Conservation (phyloP, 495 filamentous ascomycete genomes). For the Extremus antarcticus region DNA sequence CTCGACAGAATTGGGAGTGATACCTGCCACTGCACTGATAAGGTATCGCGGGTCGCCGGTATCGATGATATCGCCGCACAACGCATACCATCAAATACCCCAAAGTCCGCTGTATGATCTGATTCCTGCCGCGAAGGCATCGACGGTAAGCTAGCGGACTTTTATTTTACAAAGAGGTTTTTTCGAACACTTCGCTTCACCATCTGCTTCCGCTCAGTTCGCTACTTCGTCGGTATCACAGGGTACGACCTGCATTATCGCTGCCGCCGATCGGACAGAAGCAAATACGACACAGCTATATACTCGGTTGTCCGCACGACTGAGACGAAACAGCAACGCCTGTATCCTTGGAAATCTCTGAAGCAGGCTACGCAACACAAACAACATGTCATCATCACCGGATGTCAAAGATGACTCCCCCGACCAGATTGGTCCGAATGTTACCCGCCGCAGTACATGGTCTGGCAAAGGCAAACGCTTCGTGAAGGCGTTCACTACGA, state of each 20-base stretch:
- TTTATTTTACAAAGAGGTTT: background rate
- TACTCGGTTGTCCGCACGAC: background rate
- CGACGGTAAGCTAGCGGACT: background rate
- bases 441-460: slow-evolving; percentile 17
- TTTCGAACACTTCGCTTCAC: background rate
- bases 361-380: no score
- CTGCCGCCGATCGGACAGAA: background rate
- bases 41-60: background rate
- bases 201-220: background rate
- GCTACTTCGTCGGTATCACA: background rate
- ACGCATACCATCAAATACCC: no score
- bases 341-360: background rate
- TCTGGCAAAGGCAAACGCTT: slow-evolving; percentile 18
- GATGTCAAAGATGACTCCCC: slow-evolving; percentile 23
- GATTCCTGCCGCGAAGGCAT: no score
- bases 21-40: background rate
- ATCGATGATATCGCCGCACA: no score
- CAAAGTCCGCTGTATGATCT: no score
- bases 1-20: no score
- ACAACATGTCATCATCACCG: slow-evolving; percentile 3
- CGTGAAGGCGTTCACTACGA: slow-evolving; percentile 26
- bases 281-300: background rate
- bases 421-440: slow-evolving; percentile 25
- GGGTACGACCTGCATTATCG: background rate
- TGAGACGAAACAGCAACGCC: background rate